Conservation (phyloP, 176 grass and related monocot genomes). For the Areca catechu region DNA sequence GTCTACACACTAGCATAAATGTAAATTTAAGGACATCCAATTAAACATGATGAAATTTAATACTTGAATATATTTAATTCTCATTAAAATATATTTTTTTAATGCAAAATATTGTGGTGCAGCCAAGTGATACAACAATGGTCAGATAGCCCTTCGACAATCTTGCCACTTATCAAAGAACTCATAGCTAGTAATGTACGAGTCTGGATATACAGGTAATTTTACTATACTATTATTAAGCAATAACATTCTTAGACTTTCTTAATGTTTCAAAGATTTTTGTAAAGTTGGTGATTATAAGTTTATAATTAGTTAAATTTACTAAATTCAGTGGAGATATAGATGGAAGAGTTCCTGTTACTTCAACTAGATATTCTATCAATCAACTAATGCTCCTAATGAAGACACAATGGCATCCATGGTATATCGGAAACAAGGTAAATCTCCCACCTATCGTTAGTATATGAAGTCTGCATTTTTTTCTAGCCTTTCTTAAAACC, state of each 20-base stretch:
- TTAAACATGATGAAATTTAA: no score
- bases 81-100: no score
- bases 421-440: slow-evolving; percentile 57
- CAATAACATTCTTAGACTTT: no score
- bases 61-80: no score
- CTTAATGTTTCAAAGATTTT: no score
- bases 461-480: background rate
- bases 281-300: no score
- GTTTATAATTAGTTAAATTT: no score
- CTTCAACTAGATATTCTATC: slow-evolving; percentile 73
- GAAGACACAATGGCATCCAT: slow-evolving; percentile 41
- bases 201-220: slow-evolving; percentile 80
- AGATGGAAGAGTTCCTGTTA: slow-evolving; percentile 67
- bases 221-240: background rate
- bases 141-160: slow-evolving; percentile 38
- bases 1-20: no score
- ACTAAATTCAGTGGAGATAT: slow-evolving; percentile 43
- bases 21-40: no score
- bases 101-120: background rate
- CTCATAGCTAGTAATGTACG: slow-evolving; percentile 36
- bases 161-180: slow-evolving; percentile 57
- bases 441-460: background rate
- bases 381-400: slow-evolving; percentile 53
- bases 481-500: background rate
- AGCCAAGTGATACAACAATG: slow-evolving; percentile 41